A percentile compares a stretch with the other conserved stretches of the same genome.
Conservation (phyloP, 2,329 filamentous ascomycete genomes). For the Xylariaceae sp. region DNA sequence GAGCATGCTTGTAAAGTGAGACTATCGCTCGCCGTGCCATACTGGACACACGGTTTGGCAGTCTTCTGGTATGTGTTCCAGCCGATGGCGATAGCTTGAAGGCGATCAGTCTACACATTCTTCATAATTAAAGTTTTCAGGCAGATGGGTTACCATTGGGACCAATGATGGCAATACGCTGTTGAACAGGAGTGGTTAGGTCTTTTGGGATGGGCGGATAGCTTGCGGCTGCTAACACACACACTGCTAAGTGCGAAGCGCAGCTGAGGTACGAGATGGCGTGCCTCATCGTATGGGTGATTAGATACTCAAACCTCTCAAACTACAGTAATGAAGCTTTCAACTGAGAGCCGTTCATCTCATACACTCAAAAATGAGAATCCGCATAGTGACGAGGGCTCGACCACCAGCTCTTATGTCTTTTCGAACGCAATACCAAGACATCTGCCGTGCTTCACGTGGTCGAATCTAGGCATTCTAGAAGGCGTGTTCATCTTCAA, state of each 20-base stretch:
- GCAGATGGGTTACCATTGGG: constrained; percentile 38
- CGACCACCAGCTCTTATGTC: no score
- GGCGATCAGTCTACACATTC: not conserved
- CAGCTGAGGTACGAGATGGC: no score
- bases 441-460: no score
- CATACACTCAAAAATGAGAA: no score
- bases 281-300: no score
- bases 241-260: constrained; percentile 19
- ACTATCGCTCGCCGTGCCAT: constrained; percentile 40
- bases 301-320: no score
- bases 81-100: constrained; percentile 46
- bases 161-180: constrained; percentile 49
- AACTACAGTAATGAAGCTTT: no score
- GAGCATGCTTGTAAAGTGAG: constrained; percentile 43
- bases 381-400: no score
- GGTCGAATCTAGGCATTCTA: no score
- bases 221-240: constrained; percentile 28
- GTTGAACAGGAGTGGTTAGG: constrained; percentile 50
- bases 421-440: no score
- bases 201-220: constrained; percentile 46
- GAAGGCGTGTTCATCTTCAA: no score
- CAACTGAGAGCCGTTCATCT: no score
- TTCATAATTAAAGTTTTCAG: constrained; percentile 1
- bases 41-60: constrained; percentile 45
- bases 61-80: constrained; percentile 55